Conservation (phyloP, 768 basidiomycete genomes). For the Kwoniella botswanensis region DNA sequence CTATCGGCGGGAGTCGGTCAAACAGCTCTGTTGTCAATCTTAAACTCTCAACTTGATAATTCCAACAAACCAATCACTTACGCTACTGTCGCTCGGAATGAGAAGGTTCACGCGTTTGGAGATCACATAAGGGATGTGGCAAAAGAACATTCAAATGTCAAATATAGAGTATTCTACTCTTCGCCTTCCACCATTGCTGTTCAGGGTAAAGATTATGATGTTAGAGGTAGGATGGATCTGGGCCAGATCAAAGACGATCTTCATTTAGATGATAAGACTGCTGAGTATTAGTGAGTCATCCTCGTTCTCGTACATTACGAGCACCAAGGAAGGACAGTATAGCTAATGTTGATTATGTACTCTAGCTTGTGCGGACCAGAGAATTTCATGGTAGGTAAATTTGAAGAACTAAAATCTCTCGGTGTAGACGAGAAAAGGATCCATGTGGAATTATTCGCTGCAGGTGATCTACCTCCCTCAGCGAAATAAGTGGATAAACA, state of each 20-base stretch:
- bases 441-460: conserved; percentile 26
- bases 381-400: conserved; percentile 29
- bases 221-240: conserved; percentile 24
- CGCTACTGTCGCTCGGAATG: conserved; percentile 20
- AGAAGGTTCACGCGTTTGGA: conserved; percentile 24
- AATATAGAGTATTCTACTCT: conserved; percentile 23
- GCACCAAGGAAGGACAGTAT: background rate
- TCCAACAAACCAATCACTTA: conserved; percentile 24
- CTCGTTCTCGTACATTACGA: background rate
- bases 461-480: conserved; percentile 12
- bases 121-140: conserved; percentile 16
- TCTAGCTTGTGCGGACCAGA: conserved; percentile 32
- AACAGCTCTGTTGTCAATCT: conserved; percentile 32
- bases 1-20: conserved; percentile 37
- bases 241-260: conserved; percentile 17
- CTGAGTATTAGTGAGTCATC: conserved; percentile 30
- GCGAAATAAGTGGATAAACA: background rate
- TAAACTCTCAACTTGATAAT: conserved; percentile 30
- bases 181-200: conserved; percentile 5
- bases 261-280: conserved; percentile 13
- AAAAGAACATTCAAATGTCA: conserved; percentile 18
- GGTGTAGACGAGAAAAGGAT: conserved; percentile 22
- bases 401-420: conserved; percentile 11
- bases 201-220: conserved; percentile 21
- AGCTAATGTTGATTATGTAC: background rate